Base-by-base conservation (phyloP, 495 filamentous ascomycete species). In the Rostrohypoxylon terebratum region DNA sequence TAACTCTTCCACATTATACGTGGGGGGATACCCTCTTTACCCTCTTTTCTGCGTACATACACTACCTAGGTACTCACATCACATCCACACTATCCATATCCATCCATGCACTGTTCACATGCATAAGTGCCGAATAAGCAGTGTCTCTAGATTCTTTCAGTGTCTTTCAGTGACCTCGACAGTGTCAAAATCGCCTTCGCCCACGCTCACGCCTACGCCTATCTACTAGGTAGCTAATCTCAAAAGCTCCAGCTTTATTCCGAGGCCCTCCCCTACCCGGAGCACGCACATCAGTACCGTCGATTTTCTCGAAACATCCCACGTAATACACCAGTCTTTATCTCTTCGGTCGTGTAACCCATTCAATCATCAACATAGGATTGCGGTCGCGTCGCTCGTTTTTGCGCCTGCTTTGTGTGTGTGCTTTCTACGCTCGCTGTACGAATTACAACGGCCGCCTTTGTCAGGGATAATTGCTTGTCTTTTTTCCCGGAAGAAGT, bases 321-420 rank as follows among this genome's bases (percentile, higher is more conserved):
- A 72, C 69, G 18, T 63, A 68, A 54, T 38, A 51, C 57, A 54
- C 16, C 59, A 33, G 21, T 36, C 68, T 44, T 66, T 68, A 55
- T 61, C 58, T 45, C 58, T 63, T 71, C 50, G 45, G 53, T 51
- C 36, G 63, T 63, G 63, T 57, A 63, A 61, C 66, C 25, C 65
- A 51, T 69, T 59, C 54, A 28, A 33, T 7, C 31, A 33, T 62
- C 61, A 11, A 53, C 44, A 40, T 69, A 65, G 20, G 25, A 54
- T 50, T 16, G 59, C 45, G 61, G 63, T 69, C 67, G 34, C 63
- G 67, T 71, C 67, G 62, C 59, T 73, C 70, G 66, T 73, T 73
- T 73, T 73, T 69, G 55, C 40, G 54, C 44, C 38, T 53, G 67
- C 66, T 71, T 71, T 74, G 72, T 71, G 28, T 71, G 28, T 28